Base-by-base conservation (phyloP, 2,329 filamentous ascomycete genomes). In the Venturia oleaginea region DNA sequence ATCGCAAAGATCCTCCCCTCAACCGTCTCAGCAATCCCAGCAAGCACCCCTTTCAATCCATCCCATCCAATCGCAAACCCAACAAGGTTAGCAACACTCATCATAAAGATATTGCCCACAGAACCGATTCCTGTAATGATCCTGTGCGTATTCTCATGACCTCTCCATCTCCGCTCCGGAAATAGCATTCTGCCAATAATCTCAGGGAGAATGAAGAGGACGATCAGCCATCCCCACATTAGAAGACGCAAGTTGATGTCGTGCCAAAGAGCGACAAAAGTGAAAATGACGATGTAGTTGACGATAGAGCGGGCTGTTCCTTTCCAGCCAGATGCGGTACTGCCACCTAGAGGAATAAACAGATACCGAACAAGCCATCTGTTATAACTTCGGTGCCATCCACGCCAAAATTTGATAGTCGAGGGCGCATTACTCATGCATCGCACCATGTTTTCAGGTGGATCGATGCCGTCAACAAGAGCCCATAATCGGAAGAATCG, bases 401-500 rank as follows among this genome's bases (percentile, higher is more conserved):
- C 87, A 67, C 94, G 90, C 94, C 94, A 99, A 78, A 99, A 99
- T 24, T 88, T 87, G 48, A 92, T 83, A 0, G 91, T 89, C 68
- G 89, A 92, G 79, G 92, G 97, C 75, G 97, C 97, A 79, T 99
- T 86, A 72, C 87, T 92, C 77, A 97, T 91, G 76, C 95, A 99
- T 69, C 94, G 90, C 64, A 97, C 85, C 91, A 99, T 97, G 78
- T 99, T 99, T 78, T 99, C 94, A 0, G 94, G 93, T 0, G 94
- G 91, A 72, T 99, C 94, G 69, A 99, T 86, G 67, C 90, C 91
- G 74, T 99, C 94, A 19, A 92, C 73, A 4, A 99, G 83, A 0
- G 91, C 83, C 94, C 94, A 99, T n/a, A 99, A 85, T 4, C 95
- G 90, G 84, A 97, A 97, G 75, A 97, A 88, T n/a, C 94, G 89